These are phyloP conservation scores for Leersia perrieri DNA, from an alignment of 176 grass and related monocot species.

Conservation along the genomic window DNA sequence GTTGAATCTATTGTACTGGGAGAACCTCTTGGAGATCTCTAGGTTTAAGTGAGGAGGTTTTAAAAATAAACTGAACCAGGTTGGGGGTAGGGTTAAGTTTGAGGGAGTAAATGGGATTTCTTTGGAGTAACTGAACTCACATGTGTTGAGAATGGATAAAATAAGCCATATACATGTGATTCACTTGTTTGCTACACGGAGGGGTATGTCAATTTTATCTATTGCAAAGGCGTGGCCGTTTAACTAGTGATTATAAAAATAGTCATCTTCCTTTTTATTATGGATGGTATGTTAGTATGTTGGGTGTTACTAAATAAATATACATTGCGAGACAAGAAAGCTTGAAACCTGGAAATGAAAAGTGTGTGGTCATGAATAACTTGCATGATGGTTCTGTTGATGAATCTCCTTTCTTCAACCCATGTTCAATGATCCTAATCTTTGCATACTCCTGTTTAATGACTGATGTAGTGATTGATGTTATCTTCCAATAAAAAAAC, in stretches of 20 bases:
- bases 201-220: no score
- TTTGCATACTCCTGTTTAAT: background rate
- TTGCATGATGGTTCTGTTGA: background rate
- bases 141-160: no score
- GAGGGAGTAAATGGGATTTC: background rate
- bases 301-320: background rate
- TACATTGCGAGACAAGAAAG: background rate
- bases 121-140: no score
- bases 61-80: background rate
- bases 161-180: no score
- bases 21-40: background rate
- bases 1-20: background rate
- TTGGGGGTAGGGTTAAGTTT: background rate
- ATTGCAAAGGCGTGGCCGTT: background rate
- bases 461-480: background rate
- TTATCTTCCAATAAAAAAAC: background rate
- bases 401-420: background rate
- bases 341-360: background rate
- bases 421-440: no score
- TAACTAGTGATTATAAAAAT: no score
- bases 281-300: background rate
- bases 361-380: background rate
- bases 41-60: background rate
- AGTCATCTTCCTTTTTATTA: no score
- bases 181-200: no score